Base-by-base conservation (phyloP, 805 yeast species). In the Saccharomyces paradoxus region DNA sequence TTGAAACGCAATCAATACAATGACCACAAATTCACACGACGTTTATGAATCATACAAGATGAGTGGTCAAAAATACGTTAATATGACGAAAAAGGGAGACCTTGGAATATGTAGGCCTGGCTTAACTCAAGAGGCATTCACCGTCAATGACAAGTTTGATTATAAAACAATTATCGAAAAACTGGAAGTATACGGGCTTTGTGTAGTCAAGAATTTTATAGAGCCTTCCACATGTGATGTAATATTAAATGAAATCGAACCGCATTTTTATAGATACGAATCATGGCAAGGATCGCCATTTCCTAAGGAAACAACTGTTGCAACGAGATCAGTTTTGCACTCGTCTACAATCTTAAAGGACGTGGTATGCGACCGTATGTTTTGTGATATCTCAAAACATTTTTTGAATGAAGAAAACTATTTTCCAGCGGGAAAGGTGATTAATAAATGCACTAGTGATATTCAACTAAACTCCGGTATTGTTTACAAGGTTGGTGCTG, bases 401-500 rank as follows among this genome's bases (percentile, higher is more conserved):
- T 61, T 61, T 24, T 21, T 61, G 28, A 48, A 52, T 7, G 58
- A 61, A 47, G 48, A 55, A n/a, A 62, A 62, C 48, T 46, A 47
- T n/a, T 62, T 62, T 28, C 51, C 56, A 57, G 55, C 57, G 12
- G 66, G 66, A 24, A 58, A 59, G 7, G 55, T 54, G 22, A 53
- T 55, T 21, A 26, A 54, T 31, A 53, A 54, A 46, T 63, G 68
- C 10, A 46, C 58, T 29, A 55, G 60, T 13, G 57, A 58, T n/a
- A 60, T 65, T 24, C 69, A 66, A 41, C 49, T 60, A 49, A 63
- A 61, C 51, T 64, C 67, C 27, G 54, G 63, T n/a, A 65, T 65
- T 46, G 56, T 62, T 21, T 66, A 61, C 57, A 56, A 58, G 24
- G 64, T 66, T 46, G 68, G 69, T 2, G 65, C 69, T 6, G 68